These are phyloP conservation scores for Steccherinum ochraceum DNA, from an alignment of 768 basidiomycete genomes.

Conservation along the genomic window DNA sequence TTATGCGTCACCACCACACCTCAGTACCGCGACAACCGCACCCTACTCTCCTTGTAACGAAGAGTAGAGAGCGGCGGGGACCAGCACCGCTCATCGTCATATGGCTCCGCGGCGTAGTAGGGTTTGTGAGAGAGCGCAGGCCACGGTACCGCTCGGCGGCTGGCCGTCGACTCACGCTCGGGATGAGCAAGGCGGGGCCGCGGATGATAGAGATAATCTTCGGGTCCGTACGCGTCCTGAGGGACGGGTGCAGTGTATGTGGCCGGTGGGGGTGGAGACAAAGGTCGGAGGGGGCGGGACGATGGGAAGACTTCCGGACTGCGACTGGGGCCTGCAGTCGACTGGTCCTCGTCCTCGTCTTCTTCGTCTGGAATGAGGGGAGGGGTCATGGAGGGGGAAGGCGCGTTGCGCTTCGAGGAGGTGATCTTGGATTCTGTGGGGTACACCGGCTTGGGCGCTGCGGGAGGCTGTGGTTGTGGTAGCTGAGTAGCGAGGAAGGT, in stretches of 20 bases:
- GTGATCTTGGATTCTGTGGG: neutral
- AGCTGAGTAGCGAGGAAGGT: neutral
- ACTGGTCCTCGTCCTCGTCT: neutral
- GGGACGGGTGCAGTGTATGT: neutral
- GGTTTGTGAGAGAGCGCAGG: neutral
- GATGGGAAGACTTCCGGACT: neutral
- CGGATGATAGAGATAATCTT: neutral
- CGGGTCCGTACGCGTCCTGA: neutral
- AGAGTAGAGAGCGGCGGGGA: neutral
- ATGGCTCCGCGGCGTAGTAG: neutral
- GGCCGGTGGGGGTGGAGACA: neutral
- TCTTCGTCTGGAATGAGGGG: neutral
- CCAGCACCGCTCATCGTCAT: neutral
- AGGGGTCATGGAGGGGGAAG: neutral
- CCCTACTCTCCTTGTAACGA: neutral
- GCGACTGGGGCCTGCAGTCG: neutral
- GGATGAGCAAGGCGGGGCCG: too few species aligned
- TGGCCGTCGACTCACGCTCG: neutral
- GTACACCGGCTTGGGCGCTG: neutral
- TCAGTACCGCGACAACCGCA: neutral
- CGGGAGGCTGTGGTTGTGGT: neutral
- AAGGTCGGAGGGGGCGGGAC: neutral
- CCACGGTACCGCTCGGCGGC: neutral
- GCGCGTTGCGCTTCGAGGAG: neutral
- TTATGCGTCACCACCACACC: neutral